phyloP scores from a whole-genome alignment of 1,284 basidiomycete species.

The Ustilago hordei region DNA sequence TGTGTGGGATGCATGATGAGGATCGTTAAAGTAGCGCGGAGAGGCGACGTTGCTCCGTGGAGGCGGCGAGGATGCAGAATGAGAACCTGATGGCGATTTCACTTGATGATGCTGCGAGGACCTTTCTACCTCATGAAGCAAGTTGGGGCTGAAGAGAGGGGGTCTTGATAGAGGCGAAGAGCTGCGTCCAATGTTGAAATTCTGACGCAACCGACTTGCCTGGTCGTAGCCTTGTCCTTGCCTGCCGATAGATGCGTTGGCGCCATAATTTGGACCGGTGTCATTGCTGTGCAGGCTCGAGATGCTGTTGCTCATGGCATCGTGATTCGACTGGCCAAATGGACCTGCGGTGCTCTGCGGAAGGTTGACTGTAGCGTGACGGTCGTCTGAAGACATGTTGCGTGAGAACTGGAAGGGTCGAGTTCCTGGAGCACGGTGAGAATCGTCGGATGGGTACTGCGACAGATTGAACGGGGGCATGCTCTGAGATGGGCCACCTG shows the following conservation, averaged over 20 bases:
- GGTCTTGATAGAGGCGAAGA: slow-evolving; percentile 45
- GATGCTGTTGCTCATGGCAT: slow-evolving; percentile 38
- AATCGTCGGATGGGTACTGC: slow-evolving; percentile 34
- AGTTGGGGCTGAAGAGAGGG: slow-evolving; percentile 39
- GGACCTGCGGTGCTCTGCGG: slow-evolving; percentile 17
- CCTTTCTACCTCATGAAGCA: slow-evolving; percentile 39
- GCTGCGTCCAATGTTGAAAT: slow-evolving; percentile 42
- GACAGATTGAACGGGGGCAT: slow-evolving; percentile 31
- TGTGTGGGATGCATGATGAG: slow-evolving; percentile 15
- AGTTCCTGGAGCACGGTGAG: slow-evolving; percentile 9
- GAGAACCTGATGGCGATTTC: slow-evolving; percentile 35
- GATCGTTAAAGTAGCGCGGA: slow-evolving; percentile 41
- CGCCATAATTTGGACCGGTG: not conserved
- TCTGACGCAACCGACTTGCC: slow-evolving; percentile 39
- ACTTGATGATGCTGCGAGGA: slow-evolving; percentile 18
- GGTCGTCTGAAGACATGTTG: slow-evolving; percentile 29
- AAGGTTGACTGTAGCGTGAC: slow-evolving; percentile 38
- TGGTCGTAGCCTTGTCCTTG: slow-evolving; percentile 29
- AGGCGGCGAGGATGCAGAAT: slow-evolving; percentile 41
- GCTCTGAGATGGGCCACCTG: slow-evolving; percentile 24
- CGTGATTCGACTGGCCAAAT: slow-evolving; percentile 10
- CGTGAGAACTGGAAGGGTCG: slow-evolving; percentile 23
- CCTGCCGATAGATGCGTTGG: slow-evolving; percentile 15
- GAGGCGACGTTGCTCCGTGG: slow-evolving; percentile 43
- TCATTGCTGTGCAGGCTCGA: slow-evolving; percentile 28